Evolutionary conservation across 805 yeast genomes (phyloP), one percentile per base, ranked within the genome.

Genomic region (Hanseniaspora nectarophila): DNA sequence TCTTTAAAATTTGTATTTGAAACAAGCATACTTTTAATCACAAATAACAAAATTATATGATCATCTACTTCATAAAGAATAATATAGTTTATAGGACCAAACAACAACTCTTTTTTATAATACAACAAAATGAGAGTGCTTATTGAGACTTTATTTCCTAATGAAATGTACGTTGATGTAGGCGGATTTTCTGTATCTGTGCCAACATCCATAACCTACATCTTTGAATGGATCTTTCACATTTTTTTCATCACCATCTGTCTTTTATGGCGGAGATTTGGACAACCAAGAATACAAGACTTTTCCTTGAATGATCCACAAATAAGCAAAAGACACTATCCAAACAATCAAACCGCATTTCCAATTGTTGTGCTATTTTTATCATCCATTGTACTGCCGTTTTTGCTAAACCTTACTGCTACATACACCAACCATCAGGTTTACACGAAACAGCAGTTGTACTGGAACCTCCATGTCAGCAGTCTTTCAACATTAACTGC

Each of bases 101-200:
- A 33, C 24, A 13, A 24, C 26, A 24, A 24, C 15, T 13, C 24
- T 5, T 28, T 3, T 10, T 21, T 13, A 13, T 1, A 5, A 21
- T 10, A 31, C 7, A 43, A n/a, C n/a, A n/a, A n/a, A n/a, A n/a
- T 43, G 46, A 29, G n/a, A 31, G 3, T 28, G 12, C 37, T 43
- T 9, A 63, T 65, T 33, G 54, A 77, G 10, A 43, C 37, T 21
- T 12, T 43, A 18, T 43, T 52, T 20, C 33, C 42, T 18, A 45
- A 44, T 31, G 54, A 52, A 6, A 50, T 52, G 24, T 52, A 40
- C 26, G 40, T 45, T 12, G 39, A 39, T n/a, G 20, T 52, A 5
- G 9, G 37, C 4, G 54, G 54, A 15, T 31, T 15, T 28, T 28
- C 51, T 9, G 37, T 52, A 1, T 52, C 54, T 8, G 21, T 52